These are phyloP conservation scores for Trichoderma breve DNA, from an alignment of 2,329 filamentous ascomycete species.

Conservation along the genomic window DNA sequence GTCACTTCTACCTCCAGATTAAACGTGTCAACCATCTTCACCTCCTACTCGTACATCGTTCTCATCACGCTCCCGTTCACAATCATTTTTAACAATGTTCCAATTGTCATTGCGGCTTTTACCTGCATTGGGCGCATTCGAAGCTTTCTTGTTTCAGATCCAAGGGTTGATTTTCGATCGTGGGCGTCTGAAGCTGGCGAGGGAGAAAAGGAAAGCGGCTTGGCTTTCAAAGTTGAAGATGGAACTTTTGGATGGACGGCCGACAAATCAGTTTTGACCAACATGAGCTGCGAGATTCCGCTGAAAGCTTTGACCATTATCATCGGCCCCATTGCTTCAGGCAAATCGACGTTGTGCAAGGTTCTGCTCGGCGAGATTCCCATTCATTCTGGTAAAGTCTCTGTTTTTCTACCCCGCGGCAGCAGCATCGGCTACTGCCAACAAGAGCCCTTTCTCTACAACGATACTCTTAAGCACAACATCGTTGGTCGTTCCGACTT, in stretches of 20 bases:
- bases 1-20: too few relatives aligned
- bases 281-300: slow-evolving; percentile 22
- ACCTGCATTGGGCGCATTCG: neutral
- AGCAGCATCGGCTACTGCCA: slow-evolving; percentile 34
- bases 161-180: too few relatives aligned
- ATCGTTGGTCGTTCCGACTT: too few relatives aligned
- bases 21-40: neutral
- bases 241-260: slow-evolving; percentile 12
- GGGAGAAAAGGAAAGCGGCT: slow-evolving; percentile 11
- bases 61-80: slow-evolving; percentile 9
- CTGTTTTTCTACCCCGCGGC: slow-evolving; percentile 15
- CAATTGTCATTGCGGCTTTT: neutral
- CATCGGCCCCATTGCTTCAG: slow-evolving; percentile 37
- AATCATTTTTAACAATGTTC: neutral
- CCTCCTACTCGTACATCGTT: neutral
- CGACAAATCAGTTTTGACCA: slow-evolving; percentile 10
- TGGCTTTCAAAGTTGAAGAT: slow-evolving; percentile 18
- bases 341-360: slow-evolving; percentile 39
- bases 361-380: too few relatives aligned
- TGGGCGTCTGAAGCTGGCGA: too few relatives aligned
- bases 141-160: too few relatives aligned
- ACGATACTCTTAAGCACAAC: slow-evolving; percentile 26
- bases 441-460: slow-evolving; percentile 33
- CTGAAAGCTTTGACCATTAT: slow-evolving; percentile 33
- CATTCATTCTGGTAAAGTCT: neutral